phyloP scores from a whole-genome alignment of 441 rosid species.

The Melianthus villosus region DNA sequence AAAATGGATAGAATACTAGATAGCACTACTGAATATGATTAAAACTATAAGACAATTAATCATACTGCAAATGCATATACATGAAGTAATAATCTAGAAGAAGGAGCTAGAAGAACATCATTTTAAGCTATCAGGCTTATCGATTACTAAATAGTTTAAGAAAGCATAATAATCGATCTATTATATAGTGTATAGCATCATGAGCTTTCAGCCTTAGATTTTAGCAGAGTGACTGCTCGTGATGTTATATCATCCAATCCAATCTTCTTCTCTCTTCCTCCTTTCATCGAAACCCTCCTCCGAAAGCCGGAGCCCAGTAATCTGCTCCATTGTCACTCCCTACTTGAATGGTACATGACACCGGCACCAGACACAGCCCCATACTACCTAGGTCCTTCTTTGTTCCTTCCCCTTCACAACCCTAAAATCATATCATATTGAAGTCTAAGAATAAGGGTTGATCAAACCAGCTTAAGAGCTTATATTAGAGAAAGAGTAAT shows the following conservation, averaged over 20 bases:
- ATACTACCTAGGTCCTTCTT: slow-evolving; percentile 54
- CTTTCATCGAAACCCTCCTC: slow-evolving; percentile 36
- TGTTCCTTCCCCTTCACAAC: slow-evolving; percentile 25
- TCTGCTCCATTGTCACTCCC: slow-evolving; percentile 81
- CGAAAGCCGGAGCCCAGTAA: slow-evolving; percentile 68
- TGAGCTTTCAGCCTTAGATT: slow-evolving; percentile 81
- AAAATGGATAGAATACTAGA: too few relatives aligned
- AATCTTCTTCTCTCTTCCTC: not conserved
- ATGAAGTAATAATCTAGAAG: too few relatives aligned
- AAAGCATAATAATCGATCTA: not conserved
- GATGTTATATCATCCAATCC: slow-evolving; percentile 53
- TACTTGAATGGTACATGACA: slow-evolving; percentile 67
- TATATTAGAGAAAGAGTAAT: not conserved
- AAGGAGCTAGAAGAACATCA: too few relatives aligned
- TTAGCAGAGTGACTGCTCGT: slow-evolving; percentile 78
- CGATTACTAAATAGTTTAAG: too few relatives aligned
- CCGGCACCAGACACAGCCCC: slow-evolving; percentile 80
- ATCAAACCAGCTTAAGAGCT: too few relatives aligned
- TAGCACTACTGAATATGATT: too few relatives aligned
- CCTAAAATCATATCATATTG: slow-evolving; percentile 9
- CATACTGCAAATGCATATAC: too few relatives aligned
- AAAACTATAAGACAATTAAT: too few relatives aligned
- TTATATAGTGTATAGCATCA: slow-evolving; percentile 48
- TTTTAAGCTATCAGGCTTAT: too few relatives aligned
- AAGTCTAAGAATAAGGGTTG: too few relatives aligned